phyloP scores from a whole-genome alignment of 805 yeast species.

The Barnettozyma sucrosica region DNA sequence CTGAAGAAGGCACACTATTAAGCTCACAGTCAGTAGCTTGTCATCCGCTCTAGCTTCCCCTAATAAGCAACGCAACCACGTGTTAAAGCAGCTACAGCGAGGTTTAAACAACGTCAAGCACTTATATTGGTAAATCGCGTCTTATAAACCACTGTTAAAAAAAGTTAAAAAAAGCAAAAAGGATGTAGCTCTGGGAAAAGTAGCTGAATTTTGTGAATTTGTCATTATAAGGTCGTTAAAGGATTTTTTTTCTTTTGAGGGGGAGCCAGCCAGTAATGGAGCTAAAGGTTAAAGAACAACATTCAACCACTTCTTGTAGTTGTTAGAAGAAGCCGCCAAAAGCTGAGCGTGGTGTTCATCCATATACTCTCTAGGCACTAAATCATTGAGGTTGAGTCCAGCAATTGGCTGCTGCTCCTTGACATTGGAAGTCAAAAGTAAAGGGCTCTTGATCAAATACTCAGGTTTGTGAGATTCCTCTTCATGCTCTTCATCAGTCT shows the following conservation, averaged over 20 bases:
- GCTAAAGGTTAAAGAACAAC: slow-evolving; percentile 13
- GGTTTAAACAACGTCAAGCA: neutral
- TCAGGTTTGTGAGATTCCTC: slow-evolving; percentile 19
- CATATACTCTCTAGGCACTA: slow-evolving; percentile 14
- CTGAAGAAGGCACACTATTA: too few relatives aligned
- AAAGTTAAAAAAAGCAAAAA: neutral
- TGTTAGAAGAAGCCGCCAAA: slow-evolving; percentile 26
- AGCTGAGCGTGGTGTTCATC: slow-evolving; percentile 19
- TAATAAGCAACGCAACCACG: too few relatives aligned
- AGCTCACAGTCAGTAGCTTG: too few relatives aligned
- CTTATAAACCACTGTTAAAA: neutral
- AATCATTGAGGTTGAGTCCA: slow-evolving; percentile 22
- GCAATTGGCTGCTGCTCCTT: slow-evolving; percentile 23
- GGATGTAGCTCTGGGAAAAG: neutral
- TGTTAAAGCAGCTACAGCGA: too few relatives aligned
- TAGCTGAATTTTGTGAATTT: neutral
- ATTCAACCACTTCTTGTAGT: slow-evolving; percentile 27
- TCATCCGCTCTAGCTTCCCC: too few relatives aligned
- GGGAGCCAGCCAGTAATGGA: too few relatives aligned
- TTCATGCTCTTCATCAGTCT: slow-evolving; percentile 10
- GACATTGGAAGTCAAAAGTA: slow-evolving; percentile 19
- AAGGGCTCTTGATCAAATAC: slow-evolving; percentile 25
- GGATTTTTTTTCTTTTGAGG: too few relatives aligned
- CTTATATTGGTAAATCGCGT: neutral
- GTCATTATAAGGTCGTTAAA: slow-evolving; percentile 5